phyloP scores from a whole-genome alignment of 306 rosid species.

The Quillaja saponaria region DNA sequence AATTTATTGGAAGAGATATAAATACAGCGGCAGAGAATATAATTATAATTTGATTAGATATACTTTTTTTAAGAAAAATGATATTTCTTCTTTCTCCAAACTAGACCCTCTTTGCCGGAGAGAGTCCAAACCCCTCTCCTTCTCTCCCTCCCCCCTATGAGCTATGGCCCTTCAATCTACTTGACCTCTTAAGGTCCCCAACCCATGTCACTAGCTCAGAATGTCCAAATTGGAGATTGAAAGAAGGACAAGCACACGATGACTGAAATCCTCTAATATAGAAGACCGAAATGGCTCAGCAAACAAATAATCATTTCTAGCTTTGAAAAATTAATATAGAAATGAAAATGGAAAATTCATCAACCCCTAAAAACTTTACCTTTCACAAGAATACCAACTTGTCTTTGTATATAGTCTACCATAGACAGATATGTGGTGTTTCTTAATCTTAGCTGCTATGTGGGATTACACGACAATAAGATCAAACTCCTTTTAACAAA shows the following conservation, averaged over 20 bases:
- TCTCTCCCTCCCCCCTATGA: slow-evolving; percentile 28
- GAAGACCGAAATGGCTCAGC: slow-evolving; percentile 6
- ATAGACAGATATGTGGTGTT: no score
- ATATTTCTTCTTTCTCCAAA: no score
- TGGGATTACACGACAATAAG: no score
- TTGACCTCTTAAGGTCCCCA: slow-evolving; percentile 41
- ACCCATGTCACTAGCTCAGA: slow-evolving; percentile 37
- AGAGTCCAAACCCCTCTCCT: slow-evolving; percentile 18
- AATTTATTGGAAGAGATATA: no score
- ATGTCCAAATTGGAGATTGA: slow-evolving; percentile 47
- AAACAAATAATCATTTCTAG: no score
- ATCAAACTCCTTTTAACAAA: no score
- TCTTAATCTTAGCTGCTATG: no score
- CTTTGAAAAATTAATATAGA: no score
- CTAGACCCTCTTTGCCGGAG: no score
- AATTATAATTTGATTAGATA: no score
- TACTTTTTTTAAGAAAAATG: no score
- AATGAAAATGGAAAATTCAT: neutral
- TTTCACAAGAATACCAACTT: slow-evolving; percentile 28
- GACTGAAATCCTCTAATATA: slow-evolving; percentile 44
- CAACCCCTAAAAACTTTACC: neutral
- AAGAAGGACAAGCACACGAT: slow-evolving; percentile 42
- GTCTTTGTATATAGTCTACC: neutral
- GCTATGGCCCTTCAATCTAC: slow-evolving; percentile 45
- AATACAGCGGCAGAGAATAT: no score